A percentile compares a stretch with the other conserved stretches of the same genome.
Conservation (phyloP, 208 protist species). For the Trypanosoma brucei region DNA sequence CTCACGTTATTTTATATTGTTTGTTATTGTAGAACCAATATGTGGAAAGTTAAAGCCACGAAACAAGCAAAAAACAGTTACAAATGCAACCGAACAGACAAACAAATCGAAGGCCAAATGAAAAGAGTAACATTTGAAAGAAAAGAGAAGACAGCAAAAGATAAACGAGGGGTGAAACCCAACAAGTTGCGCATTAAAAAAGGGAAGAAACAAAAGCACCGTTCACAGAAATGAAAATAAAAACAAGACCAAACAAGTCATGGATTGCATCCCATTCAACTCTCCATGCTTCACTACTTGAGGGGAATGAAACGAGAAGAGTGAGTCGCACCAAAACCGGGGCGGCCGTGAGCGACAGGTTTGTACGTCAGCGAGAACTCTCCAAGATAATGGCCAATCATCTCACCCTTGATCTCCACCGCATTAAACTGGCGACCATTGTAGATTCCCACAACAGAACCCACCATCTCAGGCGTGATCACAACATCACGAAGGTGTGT, state of each 20-base stretch:
- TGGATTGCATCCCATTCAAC: background rate
- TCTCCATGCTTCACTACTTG: slow-evolving; percentile 31
- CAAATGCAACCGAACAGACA: too few relatives aligned
- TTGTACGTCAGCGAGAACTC: slow-evolving; percentile 99
- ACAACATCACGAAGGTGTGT: slow-evolving; percentile 99
- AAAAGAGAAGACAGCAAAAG: background rate
- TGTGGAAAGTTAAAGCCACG: too few relatives aligned
- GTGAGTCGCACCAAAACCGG: slow-evolving; percentile 98
- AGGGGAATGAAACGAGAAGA: slow-evolving; percentile 91
- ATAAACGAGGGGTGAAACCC: slow-evolving; percentile 8
- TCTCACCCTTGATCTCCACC: slow-evolving; percentile 99
- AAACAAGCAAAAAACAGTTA: too few relatives aligned
- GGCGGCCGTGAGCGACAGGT: slow-evolving; percentile 97
- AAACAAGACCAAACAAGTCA: slow-evolving; percentile 6
- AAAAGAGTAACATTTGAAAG: too few relatives aligned
- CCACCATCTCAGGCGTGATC: slow-evolving; percentile 99
- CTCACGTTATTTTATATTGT: too few relatives aligned
- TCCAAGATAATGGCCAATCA: slow-evolving; percentile 99
- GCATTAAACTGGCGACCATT: slow-evolving; percentile 99
- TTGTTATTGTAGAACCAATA: too few relatives aligned
- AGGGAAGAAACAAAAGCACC: too few relatives aligned
- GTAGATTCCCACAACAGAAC: slow-evolving; percentile 98
- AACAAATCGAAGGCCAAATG: too few relatives aligned
- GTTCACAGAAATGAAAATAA: slow-evolving; percentile 17
- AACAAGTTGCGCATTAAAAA: too few relatives aligned